Base-by-base conservation (phyloP, 371 early-diverging fungal genomes). In the Modicella reniformis region DNA sequence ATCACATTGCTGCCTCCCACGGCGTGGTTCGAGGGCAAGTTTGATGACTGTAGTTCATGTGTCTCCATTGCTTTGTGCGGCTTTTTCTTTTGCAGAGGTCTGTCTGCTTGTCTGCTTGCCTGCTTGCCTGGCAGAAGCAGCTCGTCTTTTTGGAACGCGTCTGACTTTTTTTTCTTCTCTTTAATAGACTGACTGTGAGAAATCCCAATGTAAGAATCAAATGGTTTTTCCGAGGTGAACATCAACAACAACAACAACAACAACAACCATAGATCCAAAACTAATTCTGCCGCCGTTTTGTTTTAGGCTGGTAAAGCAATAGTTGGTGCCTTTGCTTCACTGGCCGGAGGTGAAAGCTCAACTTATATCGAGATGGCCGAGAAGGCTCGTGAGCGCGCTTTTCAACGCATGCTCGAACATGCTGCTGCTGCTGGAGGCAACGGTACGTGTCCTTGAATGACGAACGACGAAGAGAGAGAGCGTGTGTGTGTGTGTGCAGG, bases 351-450 rank as follows among this genome's bases (percentile, higher is more conserved):
- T n/a, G 74, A 74, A 65, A 68, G 69, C 37, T 64, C 74, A 3
- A 74, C 74, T 23, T 74, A 74, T 48, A 74, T 74, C 48, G 74
- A 74, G 52, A 74, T 74, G 74, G 74, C 74, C 10, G 74, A 74
- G 62, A 74, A 74, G 62, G 74, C 74, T 65, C 74, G 74, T 47
- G 74, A 74, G 59, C 51, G 69, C 28, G 69, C 75, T 2, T 75
- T 75, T 53, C 7, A 69, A 56, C 62, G 74, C 33, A 64, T 74
- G 68, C 65, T 74, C 19, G 74, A 74, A 50, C 74, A 74, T 37
- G 74, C 68, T 41, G 74, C 74, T 2, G 68, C 68, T 15, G 74
- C 68, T 13, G 74, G 74, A 37, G 74, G 74, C 9, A 74, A 74
- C 54, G 74, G 73, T 73, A 62, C 19, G n/a, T 51, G 28, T 30